Percentiles rank a stretch among this genome's conserved stretches.
phyloP scores from a whole-genome alignment of 257 asterid genomes.

The Knoxia roxburghii region DNA sequence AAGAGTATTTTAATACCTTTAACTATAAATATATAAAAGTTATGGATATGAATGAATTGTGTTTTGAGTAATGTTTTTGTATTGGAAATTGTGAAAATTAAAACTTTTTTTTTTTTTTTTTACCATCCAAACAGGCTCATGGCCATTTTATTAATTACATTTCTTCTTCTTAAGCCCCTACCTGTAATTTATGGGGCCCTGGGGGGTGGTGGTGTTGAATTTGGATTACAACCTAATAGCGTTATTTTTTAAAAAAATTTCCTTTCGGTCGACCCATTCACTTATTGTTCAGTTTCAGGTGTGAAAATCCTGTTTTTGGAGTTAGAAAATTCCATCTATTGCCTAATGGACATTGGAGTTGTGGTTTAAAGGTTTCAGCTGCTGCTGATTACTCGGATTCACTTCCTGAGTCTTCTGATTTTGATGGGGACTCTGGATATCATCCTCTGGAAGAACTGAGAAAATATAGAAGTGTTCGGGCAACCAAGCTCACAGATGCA shows the following conservation, averaged over 20 bases:
- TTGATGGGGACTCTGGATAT: slow-evolving; percentile 40
- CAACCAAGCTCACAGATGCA: slow-evolving; percentile 55
- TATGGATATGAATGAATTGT: too few species aligned
- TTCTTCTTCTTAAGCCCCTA: too few species aligned
- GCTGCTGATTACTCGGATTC: slow-evolving; percentile 89
- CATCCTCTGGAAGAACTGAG: slow-evolving; percentile 80
- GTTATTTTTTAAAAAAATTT: not conserved
- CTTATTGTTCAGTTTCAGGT: slow-evolving; percentile 39
- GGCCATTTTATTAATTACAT: too few species aligned
- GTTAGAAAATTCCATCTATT: slow-evolving; percentile 39
- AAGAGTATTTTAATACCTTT: too few species aligned
- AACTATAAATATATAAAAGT: too few species aligned
- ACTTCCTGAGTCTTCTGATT: slow-evolving; percentile 59
- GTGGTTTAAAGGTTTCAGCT: slow-evolving; percentile 53
- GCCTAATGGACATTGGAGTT: slow-evolving; percentile 34
- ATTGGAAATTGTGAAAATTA: too few species aligned
- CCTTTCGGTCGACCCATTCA: not conserved
- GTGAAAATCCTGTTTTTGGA: slow-evolving; percentile 47
- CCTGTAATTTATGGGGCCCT: too few species aligned
- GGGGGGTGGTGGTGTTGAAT: too few species aligned
- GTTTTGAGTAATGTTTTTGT: too few species aligned
- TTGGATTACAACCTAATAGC: not conserved
- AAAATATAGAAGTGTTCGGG: slow-evolving; percentile 39
- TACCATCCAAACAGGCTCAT: too few species aligned
- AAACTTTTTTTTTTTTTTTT: too few species aligned